Percentiles rank a stretch among this genome's conserved stretches.
phyloP scores from a whole-genome alignment of 78 protist species.

The Monosiga brevicollis region DNA sequence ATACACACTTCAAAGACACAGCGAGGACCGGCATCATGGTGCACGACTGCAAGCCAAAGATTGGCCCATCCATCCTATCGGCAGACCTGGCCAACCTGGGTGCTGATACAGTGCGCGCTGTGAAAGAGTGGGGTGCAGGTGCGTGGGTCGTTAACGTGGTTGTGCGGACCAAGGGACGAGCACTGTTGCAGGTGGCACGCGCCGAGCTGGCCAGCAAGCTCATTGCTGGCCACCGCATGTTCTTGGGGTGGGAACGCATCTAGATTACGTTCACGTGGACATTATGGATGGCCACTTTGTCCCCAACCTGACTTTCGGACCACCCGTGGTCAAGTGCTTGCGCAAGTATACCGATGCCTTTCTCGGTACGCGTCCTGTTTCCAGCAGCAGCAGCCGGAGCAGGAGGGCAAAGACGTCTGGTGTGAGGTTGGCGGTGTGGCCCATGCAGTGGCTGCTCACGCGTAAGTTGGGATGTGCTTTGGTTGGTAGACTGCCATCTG shows the following conservation, averaged over 20 bases:
- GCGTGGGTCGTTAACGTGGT: slow-evolving; percentile 10
- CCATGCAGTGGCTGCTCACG: too few species aligned
- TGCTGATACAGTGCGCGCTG: slow-evolving; percentile 27
- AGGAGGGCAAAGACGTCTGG: too few species aligned
- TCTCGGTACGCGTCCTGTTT: slow-evolving; percentile 37
- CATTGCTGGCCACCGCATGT: neutral
- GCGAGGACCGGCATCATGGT: neutral
- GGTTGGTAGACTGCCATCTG: slow-evolving; percentile 79
- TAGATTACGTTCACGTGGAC: slow-evolving; percentile 80
- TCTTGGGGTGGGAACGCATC: neutral
- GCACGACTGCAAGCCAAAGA: neutral
- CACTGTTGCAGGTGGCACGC: slow-evolving; percentile 25
- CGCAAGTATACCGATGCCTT: slow-evolving; percentile 69
- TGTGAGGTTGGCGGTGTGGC: too few species aligned
- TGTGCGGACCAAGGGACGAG: slow-evolving; percentile 64
- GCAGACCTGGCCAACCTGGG: slow-evolving; percentile 67
- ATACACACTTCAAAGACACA: neutral
- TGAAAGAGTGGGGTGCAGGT: slow-evolving; percentile 7
- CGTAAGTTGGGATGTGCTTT: neutral
- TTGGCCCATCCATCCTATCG: slow-evolving; percentile 86
- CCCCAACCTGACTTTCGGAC: slow-evolving; percentile 90
- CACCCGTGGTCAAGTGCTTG: slow-evolving; percentile 82
- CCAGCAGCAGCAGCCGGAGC: too few species aligned
- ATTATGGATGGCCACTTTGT: slow-evolving; percentile 97
- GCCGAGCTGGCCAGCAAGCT: neutral